Base-by-base conservation (phyloP, 176 grass and related monocot species). In the Neostapfia colusana region DNA sequence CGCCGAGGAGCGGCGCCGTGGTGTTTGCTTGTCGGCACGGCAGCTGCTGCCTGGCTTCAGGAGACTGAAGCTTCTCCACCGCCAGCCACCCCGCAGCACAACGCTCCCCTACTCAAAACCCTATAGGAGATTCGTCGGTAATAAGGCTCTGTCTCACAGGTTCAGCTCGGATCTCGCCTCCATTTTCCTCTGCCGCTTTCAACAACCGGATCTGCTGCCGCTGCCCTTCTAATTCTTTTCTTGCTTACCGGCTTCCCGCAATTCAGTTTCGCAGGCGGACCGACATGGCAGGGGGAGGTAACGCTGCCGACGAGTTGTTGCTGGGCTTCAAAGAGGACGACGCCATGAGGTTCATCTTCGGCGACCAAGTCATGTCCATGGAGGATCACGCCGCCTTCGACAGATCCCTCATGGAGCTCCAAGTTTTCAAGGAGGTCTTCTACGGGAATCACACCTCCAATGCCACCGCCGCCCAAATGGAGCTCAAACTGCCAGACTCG, bases 381-480 rank as follows among this genome's bases (percentile, higher is more conserved):
- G 65, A 65, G 7, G 27, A 82, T 2, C 81, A 54, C 2, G 81
- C 55, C 23, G 58, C 42, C 55, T 90, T 92, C 77, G 91, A 94
- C 64, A 79, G 82, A 53, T 92, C 95, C 3, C 79, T 76, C 71
- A 20, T 67, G 70, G 91, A 98, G 74, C 75, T 80, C 5, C 71
- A 86, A 16, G 71, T 94, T 54, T 98, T 98, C 86, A 90, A 48
- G 83, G 85, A 94, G 2, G 79, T 92, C 67, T 98, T 98, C 53
- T 70, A 61, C 44, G 41, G 26, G 26, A 10, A 36, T 56, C 8
- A 56, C 17, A 2, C 43, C 66, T 69, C 10, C 39, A 24, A 37
- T 53, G 12, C 44, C 11, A 9, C 44, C 12, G 44, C 45, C 15
- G 42, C 43, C 36, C 6, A 42, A 13, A 44, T 26, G 27, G 60